These are phyloP conservation scores for Candida incommunis DNA, from an alignment of 805 yeast genomes.

Conservation along the genomic window DNA sequence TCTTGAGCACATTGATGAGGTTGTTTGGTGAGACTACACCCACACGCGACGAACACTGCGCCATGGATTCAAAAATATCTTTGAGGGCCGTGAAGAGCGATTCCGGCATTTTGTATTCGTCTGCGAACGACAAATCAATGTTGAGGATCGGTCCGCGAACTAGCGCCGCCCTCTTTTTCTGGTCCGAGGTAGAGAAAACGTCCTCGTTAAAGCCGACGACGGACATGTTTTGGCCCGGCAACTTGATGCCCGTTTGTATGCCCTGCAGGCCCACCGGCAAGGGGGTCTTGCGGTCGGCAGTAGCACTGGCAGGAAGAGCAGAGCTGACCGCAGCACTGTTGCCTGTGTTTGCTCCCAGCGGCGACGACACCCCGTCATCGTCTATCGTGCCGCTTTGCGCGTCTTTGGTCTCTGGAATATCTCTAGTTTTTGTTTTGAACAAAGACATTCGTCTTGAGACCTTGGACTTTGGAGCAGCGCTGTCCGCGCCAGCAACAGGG, in stretches of 20 bases:
- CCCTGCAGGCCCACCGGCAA: slow-evolving; percentile 16
- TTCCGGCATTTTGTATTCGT: slow-evolving; percentile 35
- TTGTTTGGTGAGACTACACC: slow-evolving; percentile 80
- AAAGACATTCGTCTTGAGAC: slow-evolving; percentile 5
- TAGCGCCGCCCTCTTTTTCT: slow-evolving; percentile 64
- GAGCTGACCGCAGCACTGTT: not conserved
- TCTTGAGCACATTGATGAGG: slow-evolving; percentile 61
- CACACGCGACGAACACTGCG: slow-evolving; percentile 48
- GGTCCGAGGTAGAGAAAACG: slow-evolving; percentile 41
- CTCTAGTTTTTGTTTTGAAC: slow-evolving; percentile 2
- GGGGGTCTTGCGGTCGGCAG: not conserved
- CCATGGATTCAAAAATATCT: slow-evolving; percentile 74
- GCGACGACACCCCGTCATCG: slow-evolving; percentile 1
- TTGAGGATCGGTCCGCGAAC: slow-evolving; percentile 73
- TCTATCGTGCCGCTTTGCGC: not conserved
- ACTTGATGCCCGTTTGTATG: slow-evolving; percentile 23
- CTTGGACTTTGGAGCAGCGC: slow-evolving; percentile 2
- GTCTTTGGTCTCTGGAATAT: not conserved
- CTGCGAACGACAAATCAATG: slow-evolving; percentile 50
- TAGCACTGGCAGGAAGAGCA: not conserved
- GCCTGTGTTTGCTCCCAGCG: not conserved
- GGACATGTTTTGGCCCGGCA: slow-evolving; percentile 30
- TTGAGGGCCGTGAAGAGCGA: slow-evolving; percentile 53
- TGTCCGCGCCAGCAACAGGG: not conserved
- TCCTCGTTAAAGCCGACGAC: slow-evolving; percentile 32